Evolutionary conservation across 148 eudicot species (phyloP), one percentile per base, ranked within the genome.

Genomic region (Gaultheria prostrata): DNA sequence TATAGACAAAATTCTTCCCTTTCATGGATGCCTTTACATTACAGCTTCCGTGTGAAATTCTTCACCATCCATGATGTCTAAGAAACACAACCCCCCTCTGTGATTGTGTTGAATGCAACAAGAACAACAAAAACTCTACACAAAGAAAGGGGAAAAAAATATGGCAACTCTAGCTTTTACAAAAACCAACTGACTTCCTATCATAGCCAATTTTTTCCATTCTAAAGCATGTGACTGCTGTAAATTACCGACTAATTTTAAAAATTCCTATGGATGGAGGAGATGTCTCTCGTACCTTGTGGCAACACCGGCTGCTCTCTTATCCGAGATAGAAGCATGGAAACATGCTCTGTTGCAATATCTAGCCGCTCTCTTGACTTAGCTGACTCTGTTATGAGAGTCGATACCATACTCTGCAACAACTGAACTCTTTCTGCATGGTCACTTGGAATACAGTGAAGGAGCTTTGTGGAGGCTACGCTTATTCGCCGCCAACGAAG

Each of bases 281-380:
- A 71, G 35, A 76, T 65, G 81, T 90, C 89, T 85, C 89, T 89
- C 59, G 80, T 77, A 70, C 91, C 91, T 53, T 80, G 90, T 30
- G 91, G 83, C 17, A 90, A 85, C 88, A 92, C 86, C 0, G 95
- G 91, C 65, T 91, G 97, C 79, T 96, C 95, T 86, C 87, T 93
- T 65, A 96, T 83, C 84, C 89, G 91, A 20, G 98, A 91, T 80
- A 96, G 74, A 65, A 96, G 93, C 35, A 92, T 46, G 7, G 98
- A 93, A 26, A 94, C 91, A 83, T 94, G 94, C 84, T 96, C 98
- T 9, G 91, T 92, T 18, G 94, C 97, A 76, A 91, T 83, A 84
- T 94, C 93, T 49, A 96, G 89, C 76, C 97, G 91, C 70, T 96
- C 98, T 82, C 84, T 89, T 3, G 98, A 96, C 88, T 96, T 96